Evolutionary conservation across 140 eudicot species (phyloP), one percentile per base, ranked within the genome.

Genomic region (Stevia rebaudiana): DNA sequence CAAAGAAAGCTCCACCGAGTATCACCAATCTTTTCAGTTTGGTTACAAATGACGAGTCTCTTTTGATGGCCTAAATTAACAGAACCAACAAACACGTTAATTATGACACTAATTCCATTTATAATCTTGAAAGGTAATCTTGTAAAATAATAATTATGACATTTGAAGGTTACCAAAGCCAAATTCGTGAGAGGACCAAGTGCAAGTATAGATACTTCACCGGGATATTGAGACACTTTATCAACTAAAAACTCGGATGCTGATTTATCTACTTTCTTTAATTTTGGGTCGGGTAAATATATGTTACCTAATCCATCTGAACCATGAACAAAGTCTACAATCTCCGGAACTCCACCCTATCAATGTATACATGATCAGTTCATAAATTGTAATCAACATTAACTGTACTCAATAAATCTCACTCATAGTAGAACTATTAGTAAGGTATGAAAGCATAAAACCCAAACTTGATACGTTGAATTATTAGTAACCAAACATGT

Each of bases 1-100:
- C 86, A 77, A 91, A 91, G 81, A 91, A 91, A 70, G 98, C 77
- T 62, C 96, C 98, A 65, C 98, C 97, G 35, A 91, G 95, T 71
- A 91, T 41, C 33, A 91, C 96, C 22, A 91, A 24, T 67, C 81
- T 82, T 76, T 91, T 91, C 72, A 87, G 95, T 60, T 91, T 91
- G 63, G 72, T 79, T 17, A 83, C 92, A 81, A 91, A 91, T 23
- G 98, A 73, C 7, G 95, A 76, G 79, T 91, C 96, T 68, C 92
- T 87, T 74, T 91, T 91, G 70, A 91, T 65, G 40, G 98, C 98
- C 98, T 91, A 63, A 19, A 57, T 50, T 50, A 58, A 57, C 59
- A 63, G 0, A 71, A 60, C 8, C 11, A 54, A 17, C 16, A 13
- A 40, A 17, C 13, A 6, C 5, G 3, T 67, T 61, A 11, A 67